phyloP scores from a whole-genome alignment of 2,329 filamentous ascomycete genomes.

The Aspergillus caelatus region DNA sequence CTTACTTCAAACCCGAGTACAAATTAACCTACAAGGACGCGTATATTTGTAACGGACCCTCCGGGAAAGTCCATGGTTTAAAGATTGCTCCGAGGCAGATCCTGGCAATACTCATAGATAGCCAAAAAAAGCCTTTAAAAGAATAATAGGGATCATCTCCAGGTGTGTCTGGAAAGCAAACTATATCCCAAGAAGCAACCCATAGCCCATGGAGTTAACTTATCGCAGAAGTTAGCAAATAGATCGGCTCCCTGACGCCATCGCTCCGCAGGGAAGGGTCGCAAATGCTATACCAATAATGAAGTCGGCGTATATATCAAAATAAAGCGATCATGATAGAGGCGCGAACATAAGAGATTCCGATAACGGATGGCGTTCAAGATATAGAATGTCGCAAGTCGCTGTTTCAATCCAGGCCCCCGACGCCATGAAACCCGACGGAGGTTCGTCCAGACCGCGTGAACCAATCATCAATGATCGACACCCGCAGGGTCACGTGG shows the following conservation, averaged over 20 bases:
- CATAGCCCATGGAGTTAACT: constrained; percentile 22
- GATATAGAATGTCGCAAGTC: constrained; percentile 5
- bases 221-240: constrained; percentile 24
- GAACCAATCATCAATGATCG: constrained; percentile 33
- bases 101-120: constrained; percentile 31
- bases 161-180: constrained; percentile 17
- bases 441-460: constrained; percentile 36
- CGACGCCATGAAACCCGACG: constrained; percentile 28
- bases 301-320: constrained; percentile 3
- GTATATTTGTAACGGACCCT: constrained; percentile 45
- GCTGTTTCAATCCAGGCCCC: constrained; percentile 7
- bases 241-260: constrained; percentile 22
- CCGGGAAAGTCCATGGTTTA: constrained; percentile 49
- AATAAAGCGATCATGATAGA: constrained; percentile 1
- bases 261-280: constrained; percentile 14
- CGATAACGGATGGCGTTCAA: constrained; percentile 2
- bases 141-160: constrained; percentile 40
- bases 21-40: constrained; percentile 42
- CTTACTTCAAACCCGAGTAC: neutral
- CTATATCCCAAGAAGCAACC: constrained; percentile 18
- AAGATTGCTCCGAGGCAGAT: constrained; percentile 27
- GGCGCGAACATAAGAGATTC: neutral
- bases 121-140: constrained; percentile 26
- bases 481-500: constrained; percentile 32
- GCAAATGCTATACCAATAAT: constrained; percentile 6